A percentile compares a stretch with the other conserved stretches of the same genome.
phyloP scores from a whole-genome alignment of 768 basidiomycete species.

The Leccinum boreale region DNA sequence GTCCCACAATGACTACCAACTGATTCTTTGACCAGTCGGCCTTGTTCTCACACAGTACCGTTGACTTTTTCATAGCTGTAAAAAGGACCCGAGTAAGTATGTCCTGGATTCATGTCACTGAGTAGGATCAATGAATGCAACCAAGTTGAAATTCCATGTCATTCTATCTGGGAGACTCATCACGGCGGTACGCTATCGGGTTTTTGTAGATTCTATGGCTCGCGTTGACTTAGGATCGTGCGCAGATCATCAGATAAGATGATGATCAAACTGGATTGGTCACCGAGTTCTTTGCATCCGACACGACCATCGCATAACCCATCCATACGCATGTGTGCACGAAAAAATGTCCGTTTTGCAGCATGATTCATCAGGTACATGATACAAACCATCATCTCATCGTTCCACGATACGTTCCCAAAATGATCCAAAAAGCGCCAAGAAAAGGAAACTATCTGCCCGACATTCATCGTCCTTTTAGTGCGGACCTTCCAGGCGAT shows the following conservation, averaged over 20 bases:
- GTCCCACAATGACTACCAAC: too few relatives aligned
- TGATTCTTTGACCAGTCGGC: too few relatives aligned
- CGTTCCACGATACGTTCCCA: background rate
- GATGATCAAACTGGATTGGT: background rate
- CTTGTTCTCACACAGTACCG: too few relatives aligned
- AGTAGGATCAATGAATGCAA: too few relatives aligned
- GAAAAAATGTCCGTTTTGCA: background rate
- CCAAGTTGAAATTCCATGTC: too few relatives aligned
- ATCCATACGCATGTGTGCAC: background rate
- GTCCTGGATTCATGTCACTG: too few relatives aligned
- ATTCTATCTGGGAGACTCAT: too few relatives aligned
- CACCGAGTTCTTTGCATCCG: background rate
- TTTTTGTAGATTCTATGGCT: too few relatives aligned
- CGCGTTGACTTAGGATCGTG: background rate
- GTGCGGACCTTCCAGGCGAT: background rate
- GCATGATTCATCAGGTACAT: background rate
- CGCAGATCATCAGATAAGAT: background rate
- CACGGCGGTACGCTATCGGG: too few relatives aligned
- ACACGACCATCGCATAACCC: background rate
- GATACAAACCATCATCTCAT: background rate
- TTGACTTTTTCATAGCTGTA: too few relatives aligned
- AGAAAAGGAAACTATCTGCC: background rate
- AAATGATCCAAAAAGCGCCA: background rate
- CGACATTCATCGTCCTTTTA: background rate
- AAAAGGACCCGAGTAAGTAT: background rate